Base-by-base conservation (phyloP, 2,329 filamentous ascomycete species). In the Lachnellula hyalina region DNA sequence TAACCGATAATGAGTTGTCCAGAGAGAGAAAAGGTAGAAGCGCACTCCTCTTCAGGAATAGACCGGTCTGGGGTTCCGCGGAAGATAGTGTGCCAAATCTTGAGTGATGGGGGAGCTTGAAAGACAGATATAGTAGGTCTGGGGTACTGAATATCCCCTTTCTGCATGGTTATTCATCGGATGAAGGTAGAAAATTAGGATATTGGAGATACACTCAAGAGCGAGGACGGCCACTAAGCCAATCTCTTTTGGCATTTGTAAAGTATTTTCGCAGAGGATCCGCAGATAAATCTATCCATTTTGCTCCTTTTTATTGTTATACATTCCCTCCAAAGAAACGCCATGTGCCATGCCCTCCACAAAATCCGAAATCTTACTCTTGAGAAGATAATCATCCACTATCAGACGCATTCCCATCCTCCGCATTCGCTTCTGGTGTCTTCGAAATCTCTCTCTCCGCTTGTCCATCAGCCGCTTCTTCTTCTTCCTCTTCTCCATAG, bases 401-500 rank as follows among this genome's bases (percentile, higher is more conserved):
- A 41, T 50, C 48, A 49, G 47, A 47, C 23, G 32, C 44, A 40
- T 51, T 49, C 45, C 40, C 52, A 51, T 57, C 59, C n/a, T 62
- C 64, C 5, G 19, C 55, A 34, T 53, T 49, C 35, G 34, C 48
- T 25, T 47, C 47, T 4, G 35, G 28, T 14, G 32, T 15, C 23
- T 17, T 19, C 15, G 25, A 19, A 32, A 32, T 19, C 34, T 45
- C 41, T 15, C n/a, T 25, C 32, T 36, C 44, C 25, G 3, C 32
- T 23, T 32, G 49, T 19, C 9, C 49, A 44, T 21, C 53, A 25
- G 9, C 65, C 49, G 58, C 64, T 15, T 55, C 57, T 41, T 64
- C 61, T 5, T 57, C 62, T 9, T 53, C 52, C 15, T 57, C 54
- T 7, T 52, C 50, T 9, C 63, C 64, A 56, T 58, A 67, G 2